These are phyloP conservation scores for Rhizopogon sp. DNA, from an alignment of 768 basidiomycete genomes.

Conservation along the genomic window DNA sequence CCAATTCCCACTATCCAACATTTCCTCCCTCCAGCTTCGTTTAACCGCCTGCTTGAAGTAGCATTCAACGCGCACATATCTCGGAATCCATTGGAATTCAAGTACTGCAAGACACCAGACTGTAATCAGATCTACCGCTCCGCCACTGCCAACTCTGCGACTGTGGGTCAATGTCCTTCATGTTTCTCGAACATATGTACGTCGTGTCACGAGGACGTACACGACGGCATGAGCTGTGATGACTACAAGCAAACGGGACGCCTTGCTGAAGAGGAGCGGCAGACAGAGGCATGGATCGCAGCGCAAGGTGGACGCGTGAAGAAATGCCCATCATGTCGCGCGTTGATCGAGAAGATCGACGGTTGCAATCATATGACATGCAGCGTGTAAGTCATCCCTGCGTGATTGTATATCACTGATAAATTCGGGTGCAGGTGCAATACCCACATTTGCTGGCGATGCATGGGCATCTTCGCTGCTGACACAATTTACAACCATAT, in stretches of 20 bases:
- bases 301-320: conserved; percentile 54
- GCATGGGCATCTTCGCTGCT: conserved; percentile 35
- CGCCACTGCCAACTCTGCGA: conserved; percentile 32
- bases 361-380: conserved; percentile 84
- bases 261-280: conserved; percentile 42
- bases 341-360: conserved; percentile 61
- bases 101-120: conserved; percentile 75
- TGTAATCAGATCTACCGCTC: conserved; percentile 69
- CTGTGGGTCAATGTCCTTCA: conserved; percentile 54
- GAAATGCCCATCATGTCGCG: conserved; percentile 64
- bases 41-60: conserved; percentile 49
- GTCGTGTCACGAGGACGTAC: conserved; percentile 52
- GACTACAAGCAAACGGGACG: conserved; percentile 32
- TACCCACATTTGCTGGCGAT: conserved; percentile 76
- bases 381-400: conserved; percentile 21
- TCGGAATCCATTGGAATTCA: conserved; percentile 52
- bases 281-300: conserved; percentile 55
- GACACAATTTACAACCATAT: conserved; percentile 35
- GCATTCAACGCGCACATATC: conserved; percentile 57
- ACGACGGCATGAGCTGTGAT: conserved; percentile 58
- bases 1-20: conserved; percentile 46
- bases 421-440: conserved; percentile 40
- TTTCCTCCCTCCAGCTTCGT: conserved; percentile 45
- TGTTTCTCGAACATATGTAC: conserved; percentile 65
- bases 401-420: neutral